These are phyloP conservation scores for Tetrapisispora nanseiensis DNA, from an alignment of 805 yeast genomes.

Conservation along the genomic window DNA sequence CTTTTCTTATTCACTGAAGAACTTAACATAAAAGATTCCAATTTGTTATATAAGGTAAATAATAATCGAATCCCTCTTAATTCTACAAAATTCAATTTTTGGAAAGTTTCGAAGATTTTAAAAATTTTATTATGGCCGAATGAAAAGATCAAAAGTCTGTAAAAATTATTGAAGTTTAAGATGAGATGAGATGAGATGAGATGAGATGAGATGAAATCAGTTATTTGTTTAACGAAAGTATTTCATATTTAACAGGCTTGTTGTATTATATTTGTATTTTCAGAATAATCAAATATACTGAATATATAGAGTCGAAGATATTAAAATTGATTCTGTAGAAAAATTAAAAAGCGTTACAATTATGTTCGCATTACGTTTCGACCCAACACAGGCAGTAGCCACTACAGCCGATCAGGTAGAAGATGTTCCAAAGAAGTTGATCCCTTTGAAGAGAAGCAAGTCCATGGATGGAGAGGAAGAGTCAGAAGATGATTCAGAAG, in stretches of 20 bases:
- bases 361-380: conserved; percentile 65
- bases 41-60: background rate
- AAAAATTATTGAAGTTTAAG: background rate
- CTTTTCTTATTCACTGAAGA: background rate
- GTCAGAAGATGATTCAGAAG: background rate
- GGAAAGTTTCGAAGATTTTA: conserved; percentile 1
- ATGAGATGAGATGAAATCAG: conserved; percentile 6
- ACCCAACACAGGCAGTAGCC: conserved; percentile 33
- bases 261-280: too few species aligned
- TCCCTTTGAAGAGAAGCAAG: conserved; percentile 21
- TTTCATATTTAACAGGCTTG: too few species aligned
- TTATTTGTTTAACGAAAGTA: background rate
- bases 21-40: background rate
- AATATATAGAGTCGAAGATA: background rate
- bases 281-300: background rate
- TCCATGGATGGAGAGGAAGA: conserved; percentile 4
- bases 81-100: background rate
- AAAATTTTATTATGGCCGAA: conserved; percentile 3
- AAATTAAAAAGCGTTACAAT: background rate
- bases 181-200: conserved; percentile 5
- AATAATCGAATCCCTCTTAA: too few species aligned
- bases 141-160: too few species aligned
- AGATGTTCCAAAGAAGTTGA: conserved; percentile 6
- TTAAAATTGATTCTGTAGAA: background rate
- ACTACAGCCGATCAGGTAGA: background rate